Evolutionary conservation across 208 protist species (phyloP).

Genomic region (Wallacemonas collosoma): DNA sequence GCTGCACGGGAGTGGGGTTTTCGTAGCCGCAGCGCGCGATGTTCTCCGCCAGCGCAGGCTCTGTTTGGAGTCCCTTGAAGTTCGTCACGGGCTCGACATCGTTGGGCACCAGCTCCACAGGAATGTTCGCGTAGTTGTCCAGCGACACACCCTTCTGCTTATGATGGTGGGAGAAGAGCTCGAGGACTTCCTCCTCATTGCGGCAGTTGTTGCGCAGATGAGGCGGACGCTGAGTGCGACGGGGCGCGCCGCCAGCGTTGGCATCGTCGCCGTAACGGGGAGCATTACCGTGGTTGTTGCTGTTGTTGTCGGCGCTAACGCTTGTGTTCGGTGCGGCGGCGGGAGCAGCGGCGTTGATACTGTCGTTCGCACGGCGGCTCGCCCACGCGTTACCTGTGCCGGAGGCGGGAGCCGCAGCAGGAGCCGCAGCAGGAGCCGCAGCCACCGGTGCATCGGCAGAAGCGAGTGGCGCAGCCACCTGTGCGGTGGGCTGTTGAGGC

Average conservation of each 20-base stretch:
- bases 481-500: no score
- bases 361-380: constrained; percentile 14
- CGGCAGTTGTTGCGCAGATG: constrained; percentile 74
- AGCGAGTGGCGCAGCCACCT: no score
- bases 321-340: not conserved
- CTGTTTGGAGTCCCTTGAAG: constrained; percentile 88
- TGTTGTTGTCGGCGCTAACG: not conserved
- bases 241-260: constrained; percentile 1
- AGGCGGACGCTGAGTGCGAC: constrained; percentile 58
- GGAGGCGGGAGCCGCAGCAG: not conserved
- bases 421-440: not conserved
- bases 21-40: constrained; percentile 95
- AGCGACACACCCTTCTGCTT: constrained; percentile 78
- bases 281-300: constrained; percentile 21
- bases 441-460: not conserved
- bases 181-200: constrained; percentile 71
- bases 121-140: constrained; percentile 86
- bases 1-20: constrained; percentile 98
- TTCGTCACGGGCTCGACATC: constrained; percentile 69
- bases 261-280: constrained; percentile 18
- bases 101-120: constrained; percentile 82
- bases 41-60: constrained; percentile 90
- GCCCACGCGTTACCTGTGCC: constrained; percentile 5
- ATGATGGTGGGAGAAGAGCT: constrained; percentile 76
- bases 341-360: not conserved